These are phyloP conservation scores for Pelargonium exstipulatum DNA, from an alignment of 441 rosid genomes.

Conservation along the genomic window DNA sequence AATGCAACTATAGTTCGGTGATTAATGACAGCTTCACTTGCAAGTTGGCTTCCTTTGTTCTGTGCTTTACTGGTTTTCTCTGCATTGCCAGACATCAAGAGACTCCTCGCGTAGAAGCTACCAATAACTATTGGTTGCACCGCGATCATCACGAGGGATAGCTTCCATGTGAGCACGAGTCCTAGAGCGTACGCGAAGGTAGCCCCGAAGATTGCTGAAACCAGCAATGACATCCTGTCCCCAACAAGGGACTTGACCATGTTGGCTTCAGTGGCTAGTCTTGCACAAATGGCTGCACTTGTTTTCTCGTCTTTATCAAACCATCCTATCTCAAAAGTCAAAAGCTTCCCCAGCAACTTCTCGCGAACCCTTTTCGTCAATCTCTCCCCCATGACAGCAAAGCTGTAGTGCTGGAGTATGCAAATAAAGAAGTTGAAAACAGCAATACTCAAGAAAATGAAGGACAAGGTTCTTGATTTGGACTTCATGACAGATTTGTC, in stretches of 20 bases:
- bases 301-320: constrained; percentile 61
- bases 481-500: constrained; percentile 40
- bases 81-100: constrained; percentile 56
- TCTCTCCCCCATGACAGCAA: constrained; percentile 62
- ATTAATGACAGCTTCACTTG: constrained; percentile 59
- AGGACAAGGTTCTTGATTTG: constrained; percentile 41
- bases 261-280: constrained; percentile 54
- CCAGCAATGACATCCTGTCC: constrained; percentile 51
- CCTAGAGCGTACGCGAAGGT: constrained; percentile 41
- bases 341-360: constrained; percentile 42
- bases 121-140: constrained; percentile 58
- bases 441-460: constrained; percentile 45
- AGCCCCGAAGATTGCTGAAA: constrained; percentile 55
- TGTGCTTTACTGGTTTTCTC: constrained; percentile 57
- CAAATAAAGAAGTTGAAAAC: constrained; percentile 46
- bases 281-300: constrained; percentile 60
- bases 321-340: constrained; percentile 66
- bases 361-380: constrained; percentile 58
- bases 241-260: constrained; percentile 54
- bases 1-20: constrained; percentile 68
- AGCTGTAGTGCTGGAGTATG: constrained; percentile 57
- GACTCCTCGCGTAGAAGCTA: constrained; percentile 42
- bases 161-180: constrained; percentile 50
- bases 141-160: constrained; percentile 51
- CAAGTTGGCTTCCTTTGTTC: constrained; percentile 62